phyloP scores from a whole-genome alignment of 2,329 filamentous ascomycete genomes.

The Aspergillus thermomutatus region DNA sequence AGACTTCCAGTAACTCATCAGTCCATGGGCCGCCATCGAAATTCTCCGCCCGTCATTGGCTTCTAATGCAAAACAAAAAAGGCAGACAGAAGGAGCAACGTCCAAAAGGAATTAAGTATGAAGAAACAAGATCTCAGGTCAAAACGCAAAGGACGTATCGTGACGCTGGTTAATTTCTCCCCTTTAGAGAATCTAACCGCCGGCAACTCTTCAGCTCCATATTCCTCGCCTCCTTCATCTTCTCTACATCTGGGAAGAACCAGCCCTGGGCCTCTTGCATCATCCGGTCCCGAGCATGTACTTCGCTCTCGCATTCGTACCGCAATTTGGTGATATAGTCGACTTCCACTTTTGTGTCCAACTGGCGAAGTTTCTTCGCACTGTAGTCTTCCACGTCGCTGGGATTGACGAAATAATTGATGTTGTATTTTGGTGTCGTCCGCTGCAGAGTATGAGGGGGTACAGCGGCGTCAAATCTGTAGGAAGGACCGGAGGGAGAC shows the following conservation, averaged over 20 bases:
- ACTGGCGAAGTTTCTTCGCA: conserved; percentile 63
- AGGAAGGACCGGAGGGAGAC: conserved; percentile 59
- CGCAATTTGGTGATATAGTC: conserved; percentile 66
- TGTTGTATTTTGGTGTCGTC: conserved; percentile 64
- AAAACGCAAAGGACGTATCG: conserved; percentile 4
- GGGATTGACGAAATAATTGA: conserved; percentile 85
- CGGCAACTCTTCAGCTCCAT: conserved; percentile 61
- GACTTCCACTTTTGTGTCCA: conserved; percentile 76
- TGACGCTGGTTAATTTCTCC: conserved; percentile 25
- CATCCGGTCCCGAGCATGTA: conserved; percentile 61
- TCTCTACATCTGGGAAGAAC: conserved; percentile 77
- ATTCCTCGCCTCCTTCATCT: conserved; percentile 67
- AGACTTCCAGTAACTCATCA: conserved; percentile 9
- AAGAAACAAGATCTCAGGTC: conserved; percentile 4
- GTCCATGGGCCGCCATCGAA: conserved; percentile 13
- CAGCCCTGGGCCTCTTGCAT: conserved; percentile 79
- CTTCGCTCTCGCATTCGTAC: conserved; percentile 72
- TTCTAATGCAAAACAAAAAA: conserved; percentile 14
- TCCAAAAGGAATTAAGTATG: conserved; percentile 9
- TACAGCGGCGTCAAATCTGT: conserved; percentile 70
- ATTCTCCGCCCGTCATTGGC: conserved; percentile 10
- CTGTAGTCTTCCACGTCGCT: conserved; percentile 69
- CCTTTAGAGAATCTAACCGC: conserved; percentile 51
- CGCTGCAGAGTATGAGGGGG: conserved; percentile 73
- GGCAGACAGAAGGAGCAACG: conserved; percentile 2